Percentiles rank a stretch among this genome's conserved stretches.
Conservation (phyloP, 23 red algal species). For the Gracilaria gracilis region DNA sequence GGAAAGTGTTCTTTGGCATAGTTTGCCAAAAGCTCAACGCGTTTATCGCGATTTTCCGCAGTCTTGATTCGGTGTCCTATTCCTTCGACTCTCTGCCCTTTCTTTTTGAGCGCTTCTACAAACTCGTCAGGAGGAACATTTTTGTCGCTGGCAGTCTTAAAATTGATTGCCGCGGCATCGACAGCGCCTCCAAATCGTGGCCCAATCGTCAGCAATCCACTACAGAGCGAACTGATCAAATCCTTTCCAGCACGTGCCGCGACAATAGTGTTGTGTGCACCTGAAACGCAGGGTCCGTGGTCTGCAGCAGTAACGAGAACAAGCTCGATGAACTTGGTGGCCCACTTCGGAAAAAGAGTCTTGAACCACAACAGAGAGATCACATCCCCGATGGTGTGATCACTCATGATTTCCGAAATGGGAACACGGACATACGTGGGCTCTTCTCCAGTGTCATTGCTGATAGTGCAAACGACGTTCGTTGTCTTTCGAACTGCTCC, state of each 20-base stretch:
- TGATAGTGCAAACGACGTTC: slow-evolving; percentile 98
- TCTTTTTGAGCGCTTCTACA: slow-evolving; percentile 92
- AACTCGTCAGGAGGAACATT: slow-evolving; percentile 87
- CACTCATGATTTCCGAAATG: slow-evolving; percentile 87
- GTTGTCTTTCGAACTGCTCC: slow-evolving; percentile 94
- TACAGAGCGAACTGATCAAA: slow-evolving; percentile 91
- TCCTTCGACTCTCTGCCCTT: slow-evolving; percentile 94
- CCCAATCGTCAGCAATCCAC: slow-evolving; percentile 97
- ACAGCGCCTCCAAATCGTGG: slow-evolving; percentile 99
- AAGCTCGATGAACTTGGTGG: slow-evolving; percentile 96
- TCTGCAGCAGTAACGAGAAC: slow-evolving; percentile 96
- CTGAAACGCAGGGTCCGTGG: slow-evolving; percentile 96
- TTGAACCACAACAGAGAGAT: slow-evolving; percentile 99
- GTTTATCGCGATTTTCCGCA: slow-evolving; percentile 94
- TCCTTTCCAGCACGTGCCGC: slow-evolving; percentile 95
- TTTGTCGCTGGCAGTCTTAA: slow-evolving; percentile 84
- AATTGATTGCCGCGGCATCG: slow-evolving; percentile 95
- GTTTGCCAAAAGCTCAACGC: slow-evolving; percentile 89
- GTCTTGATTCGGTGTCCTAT: slow-evolving; percentile 99
- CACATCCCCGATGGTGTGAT: slow-evolving; percentile 91
- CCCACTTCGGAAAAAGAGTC: slow-evolving; percentile 93
- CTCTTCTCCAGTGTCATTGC: slow-evolving; percentile 97
- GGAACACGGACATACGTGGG: slow-evolving; percentile 90
- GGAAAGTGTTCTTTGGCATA: slow-evolving; percentile 95
- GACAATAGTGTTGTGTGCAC: slow-evolving; percentile 99